Conservation (phyloP, 768 basidiomycete genomes). For the Lyophyllum shimeji region DNA sequence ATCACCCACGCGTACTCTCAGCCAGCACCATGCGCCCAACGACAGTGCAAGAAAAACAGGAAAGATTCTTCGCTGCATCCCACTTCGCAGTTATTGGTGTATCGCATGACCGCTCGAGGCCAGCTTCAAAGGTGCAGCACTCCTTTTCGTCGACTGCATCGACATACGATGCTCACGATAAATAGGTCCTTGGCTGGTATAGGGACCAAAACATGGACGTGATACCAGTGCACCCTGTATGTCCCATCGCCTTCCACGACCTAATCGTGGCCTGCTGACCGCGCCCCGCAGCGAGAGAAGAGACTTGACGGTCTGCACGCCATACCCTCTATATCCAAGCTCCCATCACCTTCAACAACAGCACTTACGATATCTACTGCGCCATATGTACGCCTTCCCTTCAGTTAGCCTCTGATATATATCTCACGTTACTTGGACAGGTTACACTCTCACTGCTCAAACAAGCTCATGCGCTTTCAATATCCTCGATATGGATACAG, state of each 20-base stretch:
- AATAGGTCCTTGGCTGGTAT: constrained; percentile 19
- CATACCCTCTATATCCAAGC: constrained; percentile 17
- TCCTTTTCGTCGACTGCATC: neutral
- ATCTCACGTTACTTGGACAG: constrained; percentile 12
- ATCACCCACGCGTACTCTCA: neutral
- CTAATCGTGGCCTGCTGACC: neutral
- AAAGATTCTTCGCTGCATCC: constrained; percentile 17
- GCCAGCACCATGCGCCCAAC: constrained; percentile 1
- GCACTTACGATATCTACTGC: constrained; percentile 15
- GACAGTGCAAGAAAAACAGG: constrained; percentile 10
- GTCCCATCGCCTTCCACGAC: neutral
- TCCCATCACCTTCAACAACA: constrained; percentile 18
- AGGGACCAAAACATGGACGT: constrained; percentile 18
- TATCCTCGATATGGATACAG: constrained; percentile 19
- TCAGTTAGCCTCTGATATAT: constrained; percentile 12
- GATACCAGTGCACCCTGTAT: constrained; percentile 17
- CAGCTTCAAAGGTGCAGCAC: constrained; percentile 14
- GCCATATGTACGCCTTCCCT: constrained; percentile 10
- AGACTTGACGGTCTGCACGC: constrained; percentile 13
- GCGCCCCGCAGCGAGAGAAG: constrained; percentile 9
- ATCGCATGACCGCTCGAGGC: constrained; percentile 16
- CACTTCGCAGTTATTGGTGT: constrained; percentile 22
- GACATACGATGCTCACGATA: neutral
- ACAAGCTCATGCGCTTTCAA: constrained; percentile 18
- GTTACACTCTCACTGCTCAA: constrained; percentile 20